Percentiles rank a stretch among this genome's conserved stretches.
phyloP scores from a whole-genome alignment of 148 eudicot genomes.

The Fallopia convolvulus region DNA sequence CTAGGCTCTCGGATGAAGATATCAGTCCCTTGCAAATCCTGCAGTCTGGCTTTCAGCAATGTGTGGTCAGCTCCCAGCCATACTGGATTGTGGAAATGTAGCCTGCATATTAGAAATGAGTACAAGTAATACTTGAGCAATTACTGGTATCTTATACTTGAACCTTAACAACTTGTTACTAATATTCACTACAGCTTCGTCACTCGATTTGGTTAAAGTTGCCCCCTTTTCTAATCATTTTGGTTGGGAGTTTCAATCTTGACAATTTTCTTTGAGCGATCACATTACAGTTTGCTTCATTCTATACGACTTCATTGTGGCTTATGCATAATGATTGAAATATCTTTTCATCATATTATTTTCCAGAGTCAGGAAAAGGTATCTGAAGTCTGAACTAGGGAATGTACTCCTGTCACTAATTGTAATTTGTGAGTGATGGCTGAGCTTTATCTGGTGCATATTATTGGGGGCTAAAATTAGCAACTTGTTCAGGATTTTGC shows the following conservation, averaged over 20 bases:
- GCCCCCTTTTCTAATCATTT: not conserved
- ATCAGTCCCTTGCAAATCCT: conserved; percentile 52
- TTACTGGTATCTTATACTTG: not conserved
- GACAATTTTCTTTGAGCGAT: no score
- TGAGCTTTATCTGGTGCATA: not conserved
- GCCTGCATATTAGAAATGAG: not conserved
- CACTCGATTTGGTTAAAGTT: not conserved
- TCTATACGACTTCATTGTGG: not conserved
- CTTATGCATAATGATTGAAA: not conserved
- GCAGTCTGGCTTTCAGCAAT: conserved; percentile 56
- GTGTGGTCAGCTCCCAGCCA: conserved; percentile 54
- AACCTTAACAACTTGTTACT: not conserved
- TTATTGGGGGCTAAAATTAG: not conserved
- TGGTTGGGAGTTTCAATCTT: not conserved
- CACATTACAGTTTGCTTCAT: no score
- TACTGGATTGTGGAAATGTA: not conserved
- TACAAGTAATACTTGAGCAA: not conserved
- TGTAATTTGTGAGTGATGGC: not conserved
- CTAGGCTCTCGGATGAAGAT: conserved; percentile 56
- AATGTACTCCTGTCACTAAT: not conserved
- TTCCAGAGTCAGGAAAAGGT: not conserved
- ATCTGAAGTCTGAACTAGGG: not conserved
- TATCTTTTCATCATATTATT: not conserved
- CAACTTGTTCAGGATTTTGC: not conserved
- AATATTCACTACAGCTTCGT: not conserved